Conservation (phyloP, 1,284 basidiomycete species). For the Rhodotorula sp. region DNA sequence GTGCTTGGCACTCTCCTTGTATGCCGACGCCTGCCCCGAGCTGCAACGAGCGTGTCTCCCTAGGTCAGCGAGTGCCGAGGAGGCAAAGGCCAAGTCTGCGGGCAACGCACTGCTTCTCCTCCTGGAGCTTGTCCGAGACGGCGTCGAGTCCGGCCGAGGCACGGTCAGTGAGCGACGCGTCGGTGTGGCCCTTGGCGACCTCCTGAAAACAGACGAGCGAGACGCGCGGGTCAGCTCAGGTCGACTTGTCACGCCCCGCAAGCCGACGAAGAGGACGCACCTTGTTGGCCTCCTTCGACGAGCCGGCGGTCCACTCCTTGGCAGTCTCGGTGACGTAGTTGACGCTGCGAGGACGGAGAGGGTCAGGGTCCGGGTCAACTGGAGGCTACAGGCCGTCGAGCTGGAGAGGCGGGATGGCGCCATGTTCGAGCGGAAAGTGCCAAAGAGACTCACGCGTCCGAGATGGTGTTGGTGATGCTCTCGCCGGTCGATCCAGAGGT, state of each 20-base stretch:
- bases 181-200: slow-evolving; percentile 37
- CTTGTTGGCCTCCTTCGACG: slow-evolving; percentile 36
- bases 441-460: not conserved
- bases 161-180: slow-evolving; percentile 33
- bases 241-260: too few species aligned
- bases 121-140: slow-evolving; percentile 36
- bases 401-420: not conserved
- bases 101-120: slow-evolving; percentile 20
- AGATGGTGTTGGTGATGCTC: slow-evolving; percentile 22
- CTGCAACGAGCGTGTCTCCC: not conserved
- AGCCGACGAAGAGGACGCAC: not conserved
- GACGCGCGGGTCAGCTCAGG: not conserved
- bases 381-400: too few species aligned
- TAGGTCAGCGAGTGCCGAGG: too few species aligned
- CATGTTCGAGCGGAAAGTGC: too few species aligned
- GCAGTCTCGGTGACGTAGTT: slow-evolving; percentile 31
- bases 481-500: too few species aligned
- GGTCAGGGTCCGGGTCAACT: too few species aligned
- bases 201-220: too few species aligned
- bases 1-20: too few species aligned
- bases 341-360: slow-evolving; percentile 4
- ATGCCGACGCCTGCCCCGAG: too few species aligned
- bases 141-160: slow-evolving; percentile 37
- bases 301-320: slow-evolving; percentile 14
- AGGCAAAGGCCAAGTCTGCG: not conserved